Evolutionary conservation across 2,329 filamentous ascomycete genomes (phyloP).

Genomic region (Pyrenophora teres): DNA sequence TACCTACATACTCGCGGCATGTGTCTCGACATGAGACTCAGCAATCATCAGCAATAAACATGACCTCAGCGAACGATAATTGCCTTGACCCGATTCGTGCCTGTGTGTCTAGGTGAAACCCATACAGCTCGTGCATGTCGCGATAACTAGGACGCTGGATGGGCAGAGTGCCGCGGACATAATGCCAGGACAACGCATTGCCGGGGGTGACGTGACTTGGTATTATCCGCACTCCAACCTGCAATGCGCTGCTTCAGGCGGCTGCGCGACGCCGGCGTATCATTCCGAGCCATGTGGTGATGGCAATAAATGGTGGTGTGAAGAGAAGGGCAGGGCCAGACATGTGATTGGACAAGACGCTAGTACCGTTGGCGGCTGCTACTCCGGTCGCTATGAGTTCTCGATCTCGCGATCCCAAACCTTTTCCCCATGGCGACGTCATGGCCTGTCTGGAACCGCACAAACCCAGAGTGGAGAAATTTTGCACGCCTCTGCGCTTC

Average conservation of each 20-base stretch:
- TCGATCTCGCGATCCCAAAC: conserved; percentile 25
- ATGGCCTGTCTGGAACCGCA: conserved; percentile 8
- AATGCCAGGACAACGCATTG: neutral
- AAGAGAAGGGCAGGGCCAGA: conserved; percentile 4
- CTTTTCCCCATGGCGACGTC: conserved; percentile 11
- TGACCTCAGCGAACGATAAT: neutral
- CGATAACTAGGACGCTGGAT: neutral
- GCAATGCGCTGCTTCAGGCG: conserved; percentile 2
- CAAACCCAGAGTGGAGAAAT: conserved; percentile 1
- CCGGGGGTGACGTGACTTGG: conserved; percentile 2
- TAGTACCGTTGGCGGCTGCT: conserved; percentile 16
- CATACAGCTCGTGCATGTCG: neutral
- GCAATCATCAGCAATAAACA: neutral
- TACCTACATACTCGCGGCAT: no score
- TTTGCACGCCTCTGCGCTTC: neutral
- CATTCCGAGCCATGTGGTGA: conserved; percentile 22
- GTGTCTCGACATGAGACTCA: no score
- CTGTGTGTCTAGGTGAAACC: neutral
- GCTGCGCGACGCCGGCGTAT: conserved; percentile 11
- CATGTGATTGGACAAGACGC: conserved; percentile 17
- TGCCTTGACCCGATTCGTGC: conserved; percentile 1
- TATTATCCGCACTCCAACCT: neutral
- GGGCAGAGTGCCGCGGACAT: no score
- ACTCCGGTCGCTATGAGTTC: conserved; percentile 14
- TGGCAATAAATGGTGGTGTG: conserved; percentile 18